A percentile compares a stretch with the other conserved stretches of the same genome.
These are phyloP conservation scores for Magnaporthiopsis incrustans DNA, from an alignment of 2,329 filamentous ascomycete species.

Conservation along the genomic window DNA sequence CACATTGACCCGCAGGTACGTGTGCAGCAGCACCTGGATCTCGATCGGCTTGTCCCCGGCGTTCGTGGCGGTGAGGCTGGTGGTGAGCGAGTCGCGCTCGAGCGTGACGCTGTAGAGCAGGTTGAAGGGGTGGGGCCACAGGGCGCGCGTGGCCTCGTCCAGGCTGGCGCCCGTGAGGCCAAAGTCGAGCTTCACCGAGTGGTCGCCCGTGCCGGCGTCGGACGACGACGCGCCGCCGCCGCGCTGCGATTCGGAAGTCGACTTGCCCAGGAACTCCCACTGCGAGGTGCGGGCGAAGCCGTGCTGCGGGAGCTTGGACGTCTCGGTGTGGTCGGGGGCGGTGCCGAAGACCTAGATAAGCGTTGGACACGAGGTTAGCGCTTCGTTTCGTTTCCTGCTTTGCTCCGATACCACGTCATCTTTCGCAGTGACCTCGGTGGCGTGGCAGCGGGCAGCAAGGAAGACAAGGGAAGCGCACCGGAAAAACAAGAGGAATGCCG, in stretches of 20 bases:
- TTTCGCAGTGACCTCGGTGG: too few relatives aligned
- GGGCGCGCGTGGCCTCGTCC: slow-evolving; percentile 55
- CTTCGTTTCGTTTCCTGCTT: too few relatives aligned
- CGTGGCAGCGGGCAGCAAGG: background rate
- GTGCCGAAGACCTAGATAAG: slow-evolving; percentile 70
- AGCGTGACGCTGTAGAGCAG: slow-evolving; percentile 91
- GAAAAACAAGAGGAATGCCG: slow-evolving; percentile 88
- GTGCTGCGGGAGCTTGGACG: slow-evolving; percentile 77
- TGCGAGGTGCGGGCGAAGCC: slow-evolving; percentile 84
- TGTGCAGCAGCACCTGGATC: slow-evolving; percentile 86
- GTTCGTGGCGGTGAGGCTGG: slow-evolving; percentile 81
- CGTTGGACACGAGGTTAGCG: too few relatives aligned
- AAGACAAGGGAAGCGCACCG: slow-evolving; percentile 46
- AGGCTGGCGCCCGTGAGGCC: slow-evolving; percentile 72
- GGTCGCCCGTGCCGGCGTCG: slow-evolving; percentile 35
- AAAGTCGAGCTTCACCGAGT: slow-evolving; percentile 89
- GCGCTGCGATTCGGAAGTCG: slow-evolving; percentile 53
- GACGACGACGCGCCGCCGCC: slow-evolving; percentile 27
- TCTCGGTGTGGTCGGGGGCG: slow-evolving; percentile 61
- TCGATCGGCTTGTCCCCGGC: slow-evolving; percentile 77
- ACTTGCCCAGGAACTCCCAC: slow-evolving; percentile 94
- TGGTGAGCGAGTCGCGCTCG: slow-evolving; percentile 64
- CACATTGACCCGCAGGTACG: slow-evolving; percentile 77
- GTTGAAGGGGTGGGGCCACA: slow-evolving; percentile 83
- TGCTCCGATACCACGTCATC: too few relatives aligned